Percentiles rank a stretch among this genome's conserved stretches.
Evolutionary conservation across 1,284 basidiomycete species (phyloP).

Genomic region (Microbotryum lychnidis-dioicae): DNA sequence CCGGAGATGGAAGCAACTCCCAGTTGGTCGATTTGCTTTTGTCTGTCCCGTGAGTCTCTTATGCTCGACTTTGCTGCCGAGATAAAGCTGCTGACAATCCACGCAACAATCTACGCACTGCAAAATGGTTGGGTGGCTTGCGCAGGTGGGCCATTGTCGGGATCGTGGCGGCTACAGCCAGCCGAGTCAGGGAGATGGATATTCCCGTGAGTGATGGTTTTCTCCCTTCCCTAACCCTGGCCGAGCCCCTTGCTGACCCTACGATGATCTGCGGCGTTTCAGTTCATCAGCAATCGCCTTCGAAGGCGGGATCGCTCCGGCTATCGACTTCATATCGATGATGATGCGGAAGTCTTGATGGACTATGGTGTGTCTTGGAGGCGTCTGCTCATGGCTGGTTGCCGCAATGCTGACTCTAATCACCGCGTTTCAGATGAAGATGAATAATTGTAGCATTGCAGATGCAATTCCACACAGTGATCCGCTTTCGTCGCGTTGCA

Average conservation of each 20-base stretch:
- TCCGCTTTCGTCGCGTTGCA: too few relatives aligned
- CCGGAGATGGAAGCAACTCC: conserved; percentile 19
- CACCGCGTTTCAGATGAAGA: neutral
- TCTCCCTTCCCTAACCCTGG: neutral
- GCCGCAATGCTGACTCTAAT: neutral
- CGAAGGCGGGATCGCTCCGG: conserved; percentile 5
- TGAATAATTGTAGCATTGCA: neutral
- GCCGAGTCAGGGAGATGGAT: conserved; percentile 13
- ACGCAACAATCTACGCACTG: neutral
- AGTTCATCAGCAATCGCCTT: conserved; percentile 9
- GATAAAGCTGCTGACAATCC: neutral
- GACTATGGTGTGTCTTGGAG: conserved; percentile 5
- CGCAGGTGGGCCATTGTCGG: conserved; percentile 15
- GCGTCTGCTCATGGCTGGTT: neutral
- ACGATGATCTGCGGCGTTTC: neutral
- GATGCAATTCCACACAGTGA: neutral
- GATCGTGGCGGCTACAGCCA: conserved; percentile 8
- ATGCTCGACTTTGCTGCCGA: neutral
- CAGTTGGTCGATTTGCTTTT: conserved; percentile 18
- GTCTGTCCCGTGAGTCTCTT: conserved; percentile 20
- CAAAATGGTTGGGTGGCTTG: neutral
- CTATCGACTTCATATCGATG: conserved; percentile 11
- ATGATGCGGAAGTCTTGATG: conserved; percentile 22
- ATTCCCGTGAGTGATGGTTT: conserved; percentile 9
- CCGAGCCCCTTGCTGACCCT: neutral